These are phyloP conservation scores for Russula earlei DNA, from an alignment of 768 basidiomycete species.

Conservation along the genomic window DNA sequence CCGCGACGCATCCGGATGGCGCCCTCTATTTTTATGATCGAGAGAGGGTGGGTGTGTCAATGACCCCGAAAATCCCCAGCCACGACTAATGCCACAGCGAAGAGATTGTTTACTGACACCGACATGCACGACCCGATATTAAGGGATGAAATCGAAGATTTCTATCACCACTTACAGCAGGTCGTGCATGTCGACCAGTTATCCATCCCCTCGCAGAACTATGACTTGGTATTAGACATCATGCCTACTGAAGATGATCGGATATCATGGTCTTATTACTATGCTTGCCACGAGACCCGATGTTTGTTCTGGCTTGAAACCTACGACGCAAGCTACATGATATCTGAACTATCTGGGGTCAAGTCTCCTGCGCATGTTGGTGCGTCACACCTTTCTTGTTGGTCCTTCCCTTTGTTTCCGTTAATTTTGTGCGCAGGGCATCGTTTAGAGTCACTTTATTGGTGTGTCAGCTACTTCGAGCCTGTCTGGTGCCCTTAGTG, in stretches of 20 bases:
- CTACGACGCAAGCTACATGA: slow-evolving; percentile 29
- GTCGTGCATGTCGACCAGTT: slow-evolving; percentile 11
- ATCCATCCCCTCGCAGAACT: slow-evolving; percentile 18
- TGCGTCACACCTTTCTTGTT: neutral
- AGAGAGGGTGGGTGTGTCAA: slow-evolving; percentile 30
- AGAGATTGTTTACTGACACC: slow-evolving; percentile 48
- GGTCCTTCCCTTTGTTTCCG: neutral
- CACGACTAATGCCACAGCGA: neutral
- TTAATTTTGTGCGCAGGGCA: slow-evolving; percentile 12
- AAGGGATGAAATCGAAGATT: slow-evolving; percentile 29
- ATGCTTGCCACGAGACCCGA: slow-evolving; percentile 37
- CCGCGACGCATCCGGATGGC: slow-evolving; percentile 50
- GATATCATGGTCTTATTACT: slow-evolving; percentile 36
- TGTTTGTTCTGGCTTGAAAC: slow-evolving; percentile 45
- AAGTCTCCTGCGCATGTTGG: slow-evolving; percentile 11
- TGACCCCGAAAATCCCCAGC: neutral
- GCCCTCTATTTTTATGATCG: slow-evolving; percentile 45
- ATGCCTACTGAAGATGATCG: slow-evolving; percentile 28
- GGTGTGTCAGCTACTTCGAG: slow-evolving; percentile 9
- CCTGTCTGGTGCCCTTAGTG: neutral
- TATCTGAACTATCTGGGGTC: slow-evolving; percentile 19
- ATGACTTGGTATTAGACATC: slow-evolving; percentile 15
- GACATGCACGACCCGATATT: slow-evolving; percentile 35
- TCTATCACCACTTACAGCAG: neutral
- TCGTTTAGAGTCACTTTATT: slow-evolving; percentile 22